phyloP scores from a whole-genome alignment of 2,329 filamentous ascomycete species.

The Sporothrix curviconia region DNA sequence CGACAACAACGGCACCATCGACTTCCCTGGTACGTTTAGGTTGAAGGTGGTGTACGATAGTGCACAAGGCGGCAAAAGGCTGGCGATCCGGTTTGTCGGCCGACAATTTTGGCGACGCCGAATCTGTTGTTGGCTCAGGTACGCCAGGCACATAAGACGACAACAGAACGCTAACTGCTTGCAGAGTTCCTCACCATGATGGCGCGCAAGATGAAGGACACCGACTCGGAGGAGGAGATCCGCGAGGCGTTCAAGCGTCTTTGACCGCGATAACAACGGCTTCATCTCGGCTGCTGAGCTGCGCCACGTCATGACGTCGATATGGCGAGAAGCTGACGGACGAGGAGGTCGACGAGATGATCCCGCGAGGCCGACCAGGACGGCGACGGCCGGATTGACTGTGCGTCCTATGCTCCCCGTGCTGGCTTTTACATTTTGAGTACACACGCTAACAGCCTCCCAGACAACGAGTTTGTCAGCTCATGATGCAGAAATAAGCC shows the following conservation, averaged over 20 bases:
- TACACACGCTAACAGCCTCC: slow-evolving; percentile 22
- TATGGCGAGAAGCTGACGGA: slow-evolving; percentile 87
- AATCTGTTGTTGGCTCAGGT: too few relatives aligned
- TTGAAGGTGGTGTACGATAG: too few relatives aligned
- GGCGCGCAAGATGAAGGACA: slow-evolving; percentile 92
- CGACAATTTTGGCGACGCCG: too few relatives aligned
- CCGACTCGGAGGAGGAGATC: slow-evolving; percentile 85
- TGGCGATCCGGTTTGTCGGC: too few relatives aligned
- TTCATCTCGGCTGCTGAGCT: slow-evolving; percentile 86
- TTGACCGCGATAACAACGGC: slow-evolving; percentile 86
- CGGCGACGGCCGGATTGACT: slow-evolving; percentile 81
- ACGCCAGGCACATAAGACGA: too few relatives aligned
- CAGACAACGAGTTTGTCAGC: slow-evolving; percentile 91
- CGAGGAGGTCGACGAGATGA: slow-evolving; percentile 90
- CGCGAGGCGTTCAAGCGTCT: slow-evolving; percentile 76
- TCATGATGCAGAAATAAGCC: slow-evolving; percentile 89
- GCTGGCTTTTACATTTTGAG: background rate
- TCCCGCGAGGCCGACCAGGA: slow-evolving; percentile 86
- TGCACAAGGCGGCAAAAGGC: too few relatives aligned
- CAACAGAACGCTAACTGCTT: slow-evolving; percentile 7
- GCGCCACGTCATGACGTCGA: slow-evolving; percentile 86
- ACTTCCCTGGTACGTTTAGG: slow-evolving; percentile 73
- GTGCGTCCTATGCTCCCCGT: slow-evolving; percentile 46
- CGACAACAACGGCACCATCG: slow-evolving; percentile 88
- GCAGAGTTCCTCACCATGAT: slow-evolving; percentile 88